phyloP scores from a whole-genome alignment of 1,284 basidiomycete genomes.

The Fomitopsis betulina region DNA sequence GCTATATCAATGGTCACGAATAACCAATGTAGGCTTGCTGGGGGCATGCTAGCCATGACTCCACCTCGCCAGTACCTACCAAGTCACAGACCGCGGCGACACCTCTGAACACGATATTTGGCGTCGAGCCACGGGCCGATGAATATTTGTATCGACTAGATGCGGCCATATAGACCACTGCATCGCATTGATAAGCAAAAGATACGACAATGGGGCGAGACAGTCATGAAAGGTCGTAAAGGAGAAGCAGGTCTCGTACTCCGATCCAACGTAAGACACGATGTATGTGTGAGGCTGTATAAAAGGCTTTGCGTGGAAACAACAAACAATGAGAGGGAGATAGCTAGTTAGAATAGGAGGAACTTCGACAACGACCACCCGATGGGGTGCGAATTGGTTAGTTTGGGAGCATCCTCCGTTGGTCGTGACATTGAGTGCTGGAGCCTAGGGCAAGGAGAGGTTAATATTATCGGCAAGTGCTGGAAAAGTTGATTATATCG shows the following conservation, averaged over 20 bases:
- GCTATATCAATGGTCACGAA: no score
- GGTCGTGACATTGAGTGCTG: background rate
- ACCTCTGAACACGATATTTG: no score
- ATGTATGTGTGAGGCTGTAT: slow-evolving; percentile 3
- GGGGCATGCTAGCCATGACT: no score
- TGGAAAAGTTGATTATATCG: background rate
- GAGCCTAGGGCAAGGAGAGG: background rate
- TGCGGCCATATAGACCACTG: background rate
- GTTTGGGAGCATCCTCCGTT: background rate
- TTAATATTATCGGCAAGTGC: background rate
- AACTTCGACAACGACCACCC: slow-evolving; percentile 6
- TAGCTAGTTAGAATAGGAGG: background rate
- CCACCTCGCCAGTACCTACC: background rate
- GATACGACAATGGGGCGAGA: background rate
- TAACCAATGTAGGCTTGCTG: no score
- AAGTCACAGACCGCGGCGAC: no score
- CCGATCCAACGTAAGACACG: slow-evolving; percentile 3
- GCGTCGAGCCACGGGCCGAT: no score
- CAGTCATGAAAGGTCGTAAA: slow-evolving; percentile 19
- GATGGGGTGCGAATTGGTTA: slow-evolving; percentile 6
- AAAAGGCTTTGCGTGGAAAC: slow-evolving; percentile 3
- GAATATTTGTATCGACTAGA: no score
- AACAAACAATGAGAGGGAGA: slow-evolving; percentile 6
- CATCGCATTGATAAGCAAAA: slow-evolving; percentile 1
- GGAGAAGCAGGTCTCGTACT: background rate